These are phyloP conservation scores for Trichophyton equinum DNA, from an alignment of 2,329 filamentous ascomycete genomes.

Conservation along the genomic window DNA sequence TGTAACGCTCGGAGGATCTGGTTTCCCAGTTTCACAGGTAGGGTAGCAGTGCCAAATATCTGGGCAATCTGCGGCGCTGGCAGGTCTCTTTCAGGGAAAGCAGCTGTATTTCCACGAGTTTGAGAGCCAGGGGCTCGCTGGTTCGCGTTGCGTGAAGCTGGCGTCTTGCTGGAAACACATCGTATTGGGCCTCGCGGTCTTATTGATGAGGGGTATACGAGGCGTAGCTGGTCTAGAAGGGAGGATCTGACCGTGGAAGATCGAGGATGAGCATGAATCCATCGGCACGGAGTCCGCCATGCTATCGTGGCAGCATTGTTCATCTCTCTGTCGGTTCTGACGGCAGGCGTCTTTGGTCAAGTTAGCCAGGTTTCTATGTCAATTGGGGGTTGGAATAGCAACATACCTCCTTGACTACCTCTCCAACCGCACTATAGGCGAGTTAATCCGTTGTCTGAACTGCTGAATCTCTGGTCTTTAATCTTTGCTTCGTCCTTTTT, in stretches of 20 bases:
- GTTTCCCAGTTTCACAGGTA: conserved; percentile 25
- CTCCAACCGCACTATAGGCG: not conserved
- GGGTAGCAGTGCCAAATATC: conserved; percentile 24
- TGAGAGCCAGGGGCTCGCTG: not conserved
- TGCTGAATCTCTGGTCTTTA: not conserved
- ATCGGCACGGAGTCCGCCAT: conserved; percentile 30
- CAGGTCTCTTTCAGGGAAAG: conserved; percentile 21
- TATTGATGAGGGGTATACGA: not conserved
- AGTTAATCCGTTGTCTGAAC: not conserved
- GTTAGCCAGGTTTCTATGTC: too few species aligned
- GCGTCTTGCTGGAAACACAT: not conserved
- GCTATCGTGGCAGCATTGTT: conserved; percentile 31
- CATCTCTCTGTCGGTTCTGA: conserved; percentile 18
- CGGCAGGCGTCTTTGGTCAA: too few species aligned
- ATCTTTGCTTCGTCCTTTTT: not conserved
- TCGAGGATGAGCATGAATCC: not conserved
- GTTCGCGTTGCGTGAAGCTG: not conserved
- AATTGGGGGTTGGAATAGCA: not conserved
- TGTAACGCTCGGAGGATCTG: conserved; percentile 31
- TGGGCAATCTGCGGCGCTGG: conserved; percentile 14
- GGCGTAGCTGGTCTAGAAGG: not conserved
- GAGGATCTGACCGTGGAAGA: not conserved
- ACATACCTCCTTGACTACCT: not conserved
- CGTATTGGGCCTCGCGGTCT: not conserved
- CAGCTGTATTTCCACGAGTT: conserved; percentile 19